Evolutionary conservation across 345 rosid genomes (phyloP).

Genomic region (Dovyalis caffra): DNA sequence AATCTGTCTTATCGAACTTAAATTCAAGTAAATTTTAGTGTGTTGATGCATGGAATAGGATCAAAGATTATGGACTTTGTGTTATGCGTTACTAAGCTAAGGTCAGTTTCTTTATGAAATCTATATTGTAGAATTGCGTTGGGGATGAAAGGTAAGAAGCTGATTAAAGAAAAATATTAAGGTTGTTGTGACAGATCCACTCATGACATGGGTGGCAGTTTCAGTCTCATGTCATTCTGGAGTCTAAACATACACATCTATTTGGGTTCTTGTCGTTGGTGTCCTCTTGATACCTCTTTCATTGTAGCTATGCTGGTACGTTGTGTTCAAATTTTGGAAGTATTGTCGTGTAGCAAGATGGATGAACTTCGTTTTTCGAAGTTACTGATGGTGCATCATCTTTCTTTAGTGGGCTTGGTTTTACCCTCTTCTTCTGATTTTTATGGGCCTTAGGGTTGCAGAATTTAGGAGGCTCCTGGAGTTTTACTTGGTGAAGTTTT

Average conservation of each 20-base stretch:
- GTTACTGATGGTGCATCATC: no score
- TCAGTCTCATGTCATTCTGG: background rate
- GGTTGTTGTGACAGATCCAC: background rate
- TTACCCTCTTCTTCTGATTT: no score
- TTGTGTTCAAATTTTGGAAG: no score
- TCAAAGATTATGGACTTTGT: background rate
- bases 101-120: background rate
- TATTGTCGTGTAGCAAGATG: no score
- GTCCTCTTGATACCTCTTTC: background rate
- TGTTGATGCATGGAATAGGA: background rate
- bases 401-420: no score
- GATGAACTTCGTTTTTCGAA: no score
- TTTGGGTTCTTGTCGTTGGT: background rate
- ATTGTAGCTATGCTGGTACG: no score
- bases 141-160: background rate
- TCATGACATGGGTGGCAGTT: background rate
- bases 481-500: background rate
- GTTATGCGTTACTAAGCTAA: background rate
- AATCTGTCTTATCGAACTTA: background rate
- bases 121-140: background rate
- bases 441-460: background rate
- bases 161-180: background rate
- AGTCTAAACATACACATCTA: background rate
- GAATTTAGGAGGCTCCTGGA: background rate
- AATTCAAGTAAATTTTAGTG: background rate